Conservation (phyloP, 768 basidiomycete species). For the Agaricus subrufescens region DNA sequence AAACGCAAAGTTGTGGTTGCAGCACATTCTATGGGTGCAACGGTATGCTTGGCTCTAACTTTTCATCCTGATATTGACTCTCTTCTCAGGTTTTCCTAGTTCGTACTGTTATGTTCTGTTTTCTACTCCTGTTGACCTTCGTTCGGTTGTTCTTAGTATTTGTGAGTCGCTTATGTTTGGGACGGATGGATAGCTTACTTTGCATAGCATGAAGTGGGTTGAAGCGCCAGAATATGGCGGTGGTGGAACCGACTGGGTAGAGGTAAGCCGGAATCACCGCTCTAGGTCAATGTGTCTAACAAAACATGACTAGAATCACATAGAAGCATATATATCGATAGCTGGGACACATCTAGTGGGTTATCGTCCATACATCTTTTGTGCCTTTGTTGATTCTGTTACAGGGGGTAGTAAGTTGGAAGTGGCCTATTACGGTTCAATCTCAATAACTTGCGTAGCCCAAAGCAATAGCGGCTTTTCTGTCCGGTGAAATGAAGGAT, state of each 20-base stretch:
- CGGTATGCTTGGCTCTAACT: conserved; percentile 37
- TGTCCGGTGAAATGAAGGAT: conserved; percentile 94
- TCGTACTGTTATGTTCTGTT: conserved; percentile 16
- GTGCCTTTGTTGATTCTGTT: not conserved
- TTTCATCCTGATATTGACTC: not conserved
- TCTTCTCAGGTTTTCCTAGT: conserved; percentile 44
- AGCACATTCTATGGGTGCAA: conserved; percentile 84
- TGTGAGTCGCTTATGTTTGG: conserved; percentile 49
- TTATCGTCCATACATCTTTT: not conserved
- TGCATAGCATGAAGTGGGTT: conserved; percentile 87
- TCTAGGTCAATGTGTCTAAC: conserved; percentile 2
- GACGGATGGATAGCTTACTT: not conserved
- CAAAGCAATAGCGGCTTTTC: conserved; percentile 93
- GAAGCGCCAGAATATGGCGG: conserved; percentile 79
- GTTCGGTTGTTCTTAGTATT: conserved; percentile 53
- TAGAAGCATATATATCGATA: conserved; percentile 80
- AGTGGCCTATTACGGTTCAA: not conserved
- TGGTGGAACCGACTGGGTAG: conserved; percentile 88
- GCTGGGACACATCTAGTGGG: conserved; percentile 83
- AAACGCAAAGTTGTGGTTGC: conserved; percentile 77
- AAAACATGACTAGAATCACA: conserved; percentile 52
- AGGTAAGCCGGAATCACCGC: conserved; percentile 42
- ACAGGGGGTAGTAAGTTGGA: conserved; percentile 61
- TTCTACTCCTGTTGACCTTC: conserved; percentile 1
- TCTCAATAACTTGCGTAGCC: conserved; percentile 38